Evolutionary conservation across 176 grass and related monocot genomes (phyloP).

Genomic region (Aegilops sharonensis): DNA sequence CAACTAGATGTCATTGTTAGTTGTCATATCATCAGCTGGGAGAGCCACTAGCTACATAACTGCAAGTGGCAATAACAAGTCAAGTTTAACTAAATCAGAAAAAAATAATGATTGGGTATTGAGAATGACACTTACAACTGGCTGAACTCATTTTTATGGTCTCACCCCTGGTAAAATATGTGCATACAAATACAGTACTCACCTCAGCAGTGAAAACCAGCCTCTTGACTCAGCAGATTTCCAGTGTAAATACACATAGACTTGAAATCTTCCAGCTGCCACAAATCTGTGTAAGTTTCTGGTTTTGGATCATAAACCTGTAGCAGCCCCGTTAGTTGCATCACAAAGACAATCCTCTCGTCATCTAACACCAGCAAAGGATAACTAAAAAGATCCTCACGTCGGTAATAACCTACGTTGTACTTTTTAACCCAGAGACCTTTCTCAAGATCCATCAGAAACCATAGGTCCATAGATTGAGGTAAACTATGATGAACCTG

Average conservation of each 20-base stretch:
- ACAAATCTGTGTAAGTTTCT: not conserved
- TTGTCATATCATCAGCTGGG: not conserved
- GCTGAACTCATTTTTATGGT: not conserved
- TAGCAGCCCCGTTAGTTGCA: not conserved
- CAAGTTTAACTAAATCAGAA: not conserved
- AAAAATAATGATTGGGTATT: not conserved
- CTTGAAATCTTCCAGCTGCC: not conserved
- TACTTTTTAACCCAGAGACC: conserved; percentile 25
- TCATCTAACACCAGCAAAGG: conserved; percentile 17
- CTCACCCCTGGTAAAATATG: not conserved
- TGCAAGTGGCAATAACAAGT: not conserved
- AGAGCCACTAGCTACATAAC: not conserved
- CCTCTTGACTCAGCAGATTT: not conserved
- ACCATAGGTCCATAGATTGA: conserved; percentile 9
- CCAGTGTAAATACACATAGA: conserved; percentile 24
- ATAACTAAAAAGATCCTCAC: not conserved
- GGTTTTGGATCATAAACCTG: conserved; percentile 17
- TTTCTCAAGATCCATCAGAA: conserved; percentile 5
- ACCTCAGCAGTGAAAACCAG: not conserved
- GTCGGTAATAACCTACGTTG: not conserved
- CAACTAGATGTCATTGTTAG: not conserved
- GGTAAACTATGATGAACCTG: not conserved
- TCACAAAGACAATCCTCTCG: not conserved
- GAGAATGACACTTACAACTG: not conserved
- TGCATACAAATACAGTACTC: not conserved